Percentiles rank a stretch among this genome's conserved stretches.
These are phyloP conservation scores for Aspergillus incahuasiensis DNA, from an alignment of 495 filamentous ascomycete species.

Conservation along the genomic window DNA sequence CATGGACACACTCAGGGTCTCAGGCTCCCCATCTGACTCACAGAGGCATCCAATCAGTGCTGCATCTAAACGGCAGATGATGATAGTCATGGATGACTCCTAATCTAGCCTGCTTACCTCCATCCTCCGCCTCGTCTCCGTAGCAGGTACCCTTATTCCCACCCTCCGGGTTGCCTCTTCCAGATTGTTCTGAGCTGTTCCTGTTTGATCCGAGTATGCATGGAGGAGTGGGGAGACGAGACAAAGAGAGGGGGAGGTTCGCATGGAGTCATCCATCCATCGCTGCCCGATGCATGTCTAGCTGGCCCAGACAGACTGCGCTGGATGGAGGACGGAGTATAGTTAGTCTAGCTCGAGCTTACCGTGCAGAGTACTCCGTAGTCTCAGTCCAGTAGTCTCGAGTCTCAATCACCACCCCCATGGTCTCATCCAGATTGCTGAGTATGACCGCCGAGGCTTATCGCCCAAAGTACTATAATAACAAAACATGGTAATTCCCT, in stretches of 20 bases:
- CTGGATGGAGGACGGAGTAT: not conserved
- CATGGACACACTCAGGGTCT: not conserved
- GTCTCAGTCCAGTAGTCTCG: no score
- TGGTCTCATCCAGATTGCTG: not conserved
- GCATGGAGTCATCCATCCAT: not conserved
- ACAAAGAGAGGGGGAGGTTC: not conserved
- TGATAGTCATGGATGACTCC: not conserved
- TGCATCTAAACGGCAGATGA: not conserved
- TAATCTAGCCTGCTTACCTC: not conserved
- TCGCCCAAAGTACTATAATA: not conserved
- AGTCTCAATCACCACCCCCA: not conserved
- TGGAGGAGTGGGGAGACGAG: not conserved
- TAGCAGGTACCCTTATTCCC: not conserved
- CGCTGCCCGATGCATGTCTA: not conserved
- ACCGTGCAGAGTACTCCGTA: no score
- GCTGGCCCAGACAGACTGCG: not conserved
- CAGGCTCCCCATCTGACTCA: constrained; percentile 13
- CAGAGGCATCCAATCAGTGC: constrained; percentile 13
- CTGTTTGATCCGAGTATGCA: not conserved
- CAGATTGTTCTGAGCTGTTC: not conserved
- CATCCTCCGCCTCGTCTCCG: not conserved
- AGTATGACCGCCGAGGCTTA: not conserved
- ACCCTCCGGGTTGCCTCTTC: not conserved
- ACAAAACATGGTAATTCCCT: not conserved
- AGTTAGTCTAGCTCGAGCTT: not conserved